phyloP scores from a whole-genome alignment of 2,329 filamentous ascomycete species.

The Aspergillus fumigatus region DNA sequence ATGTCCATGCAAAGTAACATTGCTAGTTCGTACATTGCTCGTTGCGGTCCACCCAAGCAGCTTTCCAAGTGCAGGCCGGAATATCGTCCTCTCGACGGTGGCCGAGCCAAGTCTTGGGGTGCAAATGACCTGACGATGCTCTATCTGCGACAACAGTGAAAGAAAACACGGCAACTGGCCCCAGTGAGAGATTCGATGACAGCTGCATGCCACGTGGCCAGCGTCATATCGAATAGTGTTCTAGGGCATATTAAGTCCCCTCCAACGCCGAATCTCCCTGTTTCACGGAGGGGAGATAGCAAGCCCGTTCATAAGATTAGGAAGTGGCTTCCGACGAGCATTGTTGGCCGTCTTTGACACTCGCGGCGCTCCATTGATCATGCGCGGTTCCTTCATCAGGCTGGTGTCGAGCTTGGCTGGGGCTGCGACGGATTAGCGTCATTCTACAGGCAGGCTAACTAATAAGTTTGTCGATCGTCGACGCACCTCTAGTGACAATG shows the following conservation, averaged over 20 bases:
- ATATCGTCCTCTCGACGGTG: background rate
- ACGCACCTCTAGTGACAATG: slow-evolving; percentile 48
- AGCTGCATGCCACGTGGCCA: background rate
- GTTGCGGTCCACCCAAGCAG: too few relatives aligned
- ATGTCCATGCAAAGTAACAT: too few relatives aligned
- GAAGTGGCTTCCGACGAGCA: slow-evolving; percentile 39
- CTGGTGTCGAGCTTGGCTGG: slow-evolving; percentile 80
- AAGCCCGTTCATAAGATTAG: slow-evolving; percentile 40
- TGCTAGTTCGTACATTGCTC: too few relatives aligned
- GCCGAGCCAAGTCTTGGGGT: background rate
- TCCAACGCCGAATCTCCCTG: background rate
- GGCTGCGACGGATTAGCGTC: slow-evolving; percentile 42
- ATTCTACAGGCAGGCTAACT: slow-evolving; percentile 18
- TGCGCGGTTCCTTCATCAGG: slow-evolving; percentile 86
- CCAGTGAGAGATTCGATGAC: background rate
- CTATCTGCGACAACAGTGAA: background rate
- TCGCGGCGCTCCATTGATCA: slow-evolving; percentile 80
- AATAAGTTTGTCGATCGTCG: slow-evolving; percentile 47
- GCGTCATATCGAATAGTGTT: background rate
- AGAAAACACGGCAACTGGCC: background rate
- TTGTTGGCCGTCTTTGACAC: slow-evolving; percentile 45
- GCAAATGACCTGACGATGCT: too few relatives aligned
- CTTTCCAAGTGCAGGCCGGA: background rate
- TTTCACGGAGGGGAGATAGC: slow-evolving; percentile 31
- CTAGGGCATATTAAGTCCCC: background rate